A percentile compares a stretch with the other conserved stretches of the same genome.
Conservation (phyloP, 116 monocot species). For the Phalaenopsis hybrid region DNA sequence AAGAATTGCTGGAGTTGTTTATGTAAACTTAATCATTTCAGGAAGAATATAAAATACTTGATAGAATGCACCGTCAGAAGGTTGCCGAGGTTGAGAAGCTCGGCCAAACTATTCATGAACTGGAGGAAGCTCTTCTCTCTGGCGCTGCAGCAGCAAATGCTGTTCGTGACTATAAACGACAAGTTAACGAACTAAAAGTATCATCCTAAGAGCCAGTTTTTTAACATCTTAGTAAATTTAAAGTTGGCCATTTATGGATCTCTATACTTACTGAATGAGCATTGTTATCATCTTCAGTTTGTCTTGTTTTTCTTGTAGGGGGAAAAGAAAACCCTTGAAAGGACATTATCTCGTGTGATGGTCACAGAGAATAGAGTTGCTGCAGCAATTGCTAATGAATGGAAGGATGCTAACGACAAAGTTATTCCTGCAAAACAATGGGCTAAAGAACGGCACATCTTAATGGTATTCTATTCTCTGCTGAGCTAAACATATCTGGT, state of each 20-base stretch:
- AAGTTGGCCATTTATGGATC: not conserved
- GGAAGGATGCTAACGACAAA: slow-evolving; percentile 84
- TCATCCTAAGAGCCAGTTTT: not conserved
- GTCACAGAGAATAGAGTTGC: slow-evolving; percentile 82
- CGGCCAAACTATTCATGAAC: slow-evolving; percentile 50
- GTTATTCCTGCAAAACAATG: slow-evolving; percentile 84
- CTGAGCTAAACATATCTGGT: not conserved
- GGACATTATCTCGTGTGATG: slow-evolving; percentile 76
- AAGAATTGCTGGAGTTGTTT: not conserved
- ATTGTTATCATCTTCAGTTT: not conserved
- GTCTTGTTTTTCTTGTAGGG: slow-evolving; percentile 25
- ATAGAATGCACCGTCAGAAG: slow-evolving; percentile 84
- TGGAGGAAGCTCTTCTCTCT: slow-evolving; percentile 78
- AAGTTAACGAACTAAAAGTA: slow-evolving; percentile 69
- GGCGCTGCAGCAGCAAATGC: slow-evolving; percentile 83
- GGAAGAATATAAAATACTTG: slow-evolving; percentile 88
- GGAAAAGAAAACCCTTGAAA: slow-evolving; percentile 77
- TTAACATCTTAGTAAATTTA: not conserved
- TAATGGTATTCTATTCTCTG: slow-evolving; percentile 26
- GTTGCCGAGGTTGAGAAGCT: slow-evolving; percentile 83
- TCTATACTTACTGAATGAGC: not conserved
- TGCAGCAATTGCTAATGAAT: slow-evolving; percentile 67
- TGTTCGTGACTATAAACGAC: slow-evolving; percentile 75
- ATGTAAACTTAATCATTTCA: slow-evolving; percentile 6
- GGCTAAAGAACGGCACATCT: slow-evolving; percentile 69